phyloP scores from a whole-genome alignment of 2,329 filamentous ascomycete genomes.

The Fusarium austroafricanum region DNA sequence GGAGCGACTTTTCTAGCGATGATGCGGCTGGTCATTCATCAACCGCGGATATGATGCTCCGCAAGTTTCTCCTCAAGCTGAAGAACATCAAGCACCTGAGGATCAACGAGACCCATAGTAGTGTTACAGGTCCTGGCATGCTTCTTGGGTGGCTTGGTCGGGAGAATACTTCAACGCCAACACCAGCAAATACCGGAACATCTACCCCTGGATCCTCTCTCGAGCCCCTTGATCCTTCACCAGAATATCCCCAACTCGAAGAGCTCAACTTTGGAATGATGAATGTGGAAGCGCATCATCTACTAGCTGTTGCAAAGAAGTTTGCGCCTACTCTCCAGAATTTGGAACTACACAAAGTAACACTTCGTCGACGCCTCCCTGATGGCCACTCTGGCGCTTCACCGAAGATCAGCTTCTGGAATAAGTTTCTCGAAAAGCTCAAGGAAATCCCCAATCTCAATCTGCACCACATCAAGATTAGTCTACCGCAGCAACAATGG shows the following conservation, averaged over 20 bases:
- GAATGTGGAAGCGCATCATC: constrained; percentile 41
- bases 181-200: background rate
- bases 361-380: constrained; percentile 36
- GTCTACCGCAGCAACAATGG: constrained; percentile 46
- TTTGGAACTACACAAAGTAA: constrained; percentile 61
- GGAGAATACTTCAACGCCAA: constrained; percentile 1
- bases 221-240: constrained; percentile 28
- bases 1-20: constrained; percentile 4
- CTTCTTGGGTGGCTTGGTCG: constrained; percentile 56
- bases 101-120: constrained; percentile 54
- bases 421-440: constrained; percentile 52
- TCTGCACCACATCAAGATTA: constrained; percentile 50
- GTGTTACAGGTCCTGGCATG: constrained; percentile 26
- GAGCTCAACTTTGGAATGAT: constrained; percentile 59
- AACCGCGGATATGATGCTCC: constrained; percentile 32
- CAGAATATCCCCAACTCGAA: constrained; percentile 52
- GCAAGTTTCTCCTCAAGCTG: constrained; percentile 42
- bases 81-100: constrained; percentile 63
- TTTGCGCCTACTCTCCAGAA: constrained; percentile 57
- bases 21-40: constrained; percentile 2
- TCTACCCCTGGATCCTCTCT: background rate
- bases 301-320: constrained; percentile 55
- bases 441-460: constrained; percentile 48
- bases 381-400: background rate
- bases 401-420: constrained; percentile 54